Evolutionary conservation across 805 yeast species (phyloP).

Genomic region (Ogataea trehalophila): DNA sequence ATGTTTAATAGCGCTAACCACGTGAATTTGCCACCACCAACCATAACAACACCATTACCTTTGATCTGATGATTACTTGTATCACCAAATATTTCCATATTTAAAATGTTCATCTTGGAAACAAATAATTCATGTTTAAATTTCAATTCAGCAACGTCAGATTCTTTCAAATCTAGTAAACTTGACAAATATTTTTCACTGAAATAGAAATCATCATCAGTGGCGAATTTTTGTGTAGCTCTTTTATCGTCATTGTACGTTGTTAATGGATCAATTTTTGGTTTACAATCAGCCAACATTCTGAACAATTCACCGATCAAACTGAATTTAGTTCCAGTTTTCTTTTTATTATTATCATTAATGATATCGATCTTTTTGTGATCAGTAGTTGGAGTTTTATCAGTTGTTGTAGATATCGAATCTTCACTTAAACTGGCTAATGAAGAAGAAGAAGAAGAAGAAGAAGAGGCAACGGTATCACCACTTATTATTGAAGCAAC

Average conservation of each 20-base stretch:
- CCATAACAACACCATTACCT: conserved; percentile 39
- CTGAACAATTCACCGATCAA: conserved; percentile 22
- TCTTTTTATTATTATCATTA: neutral
- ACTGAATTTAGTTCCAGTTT: neutral
- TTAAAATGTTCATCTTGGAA: conserved; percentile 27
- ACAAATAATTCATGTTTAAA: conserved; percentile 13
- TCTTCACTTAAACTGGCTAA: neutral
- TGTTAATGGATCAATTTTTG: conserved; percentile 37
- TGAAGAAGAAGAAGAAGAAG: neutral
- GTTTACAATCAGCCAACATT: conserved; percentile 23
- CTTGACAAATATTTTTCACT: conserved; percentile 41
- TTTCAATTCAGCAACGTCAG: conserved; percentile 20
- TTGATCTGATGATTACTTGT: neutral
- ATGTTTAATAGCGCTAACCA: conserved; percentile 49
- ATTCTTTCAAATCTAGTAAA: conserved; percentile 35
- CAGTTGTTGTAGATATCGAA: neutral
- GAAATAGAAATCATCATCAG: conserved; percentile 38
- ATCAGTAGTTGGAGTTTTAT: no score
- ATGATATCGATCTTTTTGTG: no score
- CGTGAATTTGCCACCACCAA: conserved; percentile 49
- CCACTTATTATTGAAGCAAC: neutral
- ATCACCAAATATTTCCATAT: conserved; percentile 32
- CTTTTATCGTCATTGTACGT: conserved; percentile 35
- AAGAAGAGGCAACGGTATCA: neutral
- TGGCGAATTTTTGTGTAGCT: conserved; percentile 41